Conservation (phyloP, 2,329 filamentous ascomycete species). For the Calonectria multiphialidica region DNA sequence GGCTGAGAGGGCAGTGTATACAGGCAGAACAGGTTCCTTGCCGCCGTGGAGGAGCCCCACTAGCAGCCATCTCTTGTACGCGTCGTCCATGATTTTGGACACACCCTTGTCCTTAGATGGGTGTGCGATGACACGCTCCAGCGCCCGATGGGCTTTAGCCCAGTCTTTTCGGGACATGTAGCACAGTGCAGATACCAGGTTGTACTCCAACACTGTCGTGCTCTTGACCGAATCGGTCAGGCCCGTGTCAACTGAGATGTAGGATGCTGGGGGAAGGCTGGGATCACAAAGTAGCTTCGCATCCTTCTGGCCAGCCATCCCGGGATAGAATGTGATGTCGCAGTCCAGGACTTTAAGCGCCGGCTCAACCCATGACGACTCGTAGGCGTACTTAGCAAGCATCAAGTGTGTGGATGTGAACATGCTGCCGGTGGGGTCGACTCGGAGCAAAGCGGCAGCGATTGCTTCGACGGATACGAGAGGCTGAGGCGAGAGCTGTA, state of each 20-base stretch:
- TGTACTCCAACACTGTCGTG: constrained; percentile 74
- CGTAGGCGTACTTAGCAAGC: constrained; percentile 70
- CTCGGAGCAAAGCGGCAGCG: constrained; percentile 67
- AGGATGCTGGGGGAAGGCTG: constrained; percentile 61
- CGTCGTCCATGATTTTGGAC: constrained; percentile 86
- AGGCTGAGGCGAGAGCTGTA: constrained; percentile 50
- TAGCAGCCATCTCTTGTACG: constrained; percentile 92
- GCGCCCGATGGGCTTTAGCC: constrained; percentile 70
- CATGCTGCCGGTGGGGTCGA: constrained; percentile 75
- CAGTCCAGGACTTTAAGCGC: constrained; percentile 73
- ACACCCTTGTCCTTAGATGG: constrained; percentile 72
- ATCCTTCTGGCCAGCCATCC: constrained; percentile 51
- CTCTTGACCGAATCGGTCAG: constrained; percentile 67
- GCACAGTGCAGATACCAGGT: constrained; percentile 73
- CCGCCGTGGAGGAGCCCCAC: constrained; percentile 80
- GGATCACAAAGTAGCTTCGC: constrained; percentile 59
- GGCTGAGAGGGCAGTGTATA: constrained; percentile 64
- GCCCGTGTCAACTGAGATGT: constrained; percentile 69
- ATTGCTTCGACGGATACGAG: constrained; percentile 59
- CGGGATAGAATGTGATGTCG: constrained; percentile 75
- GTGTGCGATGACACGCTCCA: constrained; percentile 75
- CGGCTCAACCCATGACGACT: constrained; percentile 63
- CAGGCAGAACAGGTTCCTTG: constrained; percentile 65
- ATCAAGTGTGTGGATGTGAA: constrained; percentile 74
- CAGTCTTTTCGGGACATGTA: constrained; percentile 73